Percentiles rank a stretch among this genome's conserved stretches.
Conservation (phyloP, 2,329 filamentous ascomycete species). For the Samsoniella hepiali region DNA sequence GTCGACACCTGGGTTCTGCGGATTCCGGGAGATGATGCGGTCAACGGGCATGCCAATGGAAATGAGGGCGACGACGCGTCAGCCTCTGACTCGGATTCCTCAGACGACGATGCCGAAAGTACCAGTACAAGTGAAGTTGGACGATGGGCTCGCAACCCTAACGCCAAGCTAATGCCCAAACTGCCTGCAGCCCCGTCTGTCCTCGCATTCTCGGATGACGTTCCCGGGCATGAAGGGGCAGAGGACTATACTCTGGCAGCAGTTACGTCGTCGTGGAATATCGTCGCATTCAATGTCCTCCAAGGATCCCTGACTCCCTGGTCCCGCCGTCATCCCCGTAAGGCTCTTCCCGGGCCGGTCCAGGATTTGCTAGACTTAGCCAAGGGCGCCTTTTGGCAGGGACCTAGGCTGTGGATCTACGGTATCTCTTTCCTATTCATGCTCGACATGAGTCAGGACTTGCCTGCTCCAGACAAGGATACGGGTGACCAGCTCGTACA, state of each 20-base stretch:
- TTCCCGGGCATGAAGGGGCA: slow-evolving; percentile 32
- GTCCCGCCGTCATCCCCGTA: slow-evolving; percentile 79
- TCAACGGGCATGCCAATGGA: slow-evolving; percentile 32
- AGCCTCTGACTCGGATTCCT: slow-evolving; percentile 39
- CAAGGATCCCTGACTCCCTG: slow-evolving; percentile 76
- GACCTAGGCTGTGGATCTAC: slow-evolving; percentile 78
- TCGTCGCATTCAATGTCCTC: slow-evolving; percentile 78
- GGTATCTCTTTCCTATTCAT: slow-evolving; percentile 85
- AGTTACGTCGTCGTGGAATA: slow-evolving; percentile 55
- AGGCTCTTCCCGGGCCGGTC: slow-evolving; percentile 70
- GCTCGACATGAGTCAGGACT: slow-evolving; percentile 77
- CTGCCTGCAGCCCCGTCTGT: slow-evolving; percentile 62
- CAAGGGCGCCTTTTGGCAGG: slow-evolving; percentile 83
- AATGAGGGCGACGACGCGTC: slow-evolving; percentile 34
- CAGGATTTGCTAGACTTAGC: slow-evolving; percentile 71
- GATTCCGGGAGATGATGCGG: slow-evolving; percentile 31
- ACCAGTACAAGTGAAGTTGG: slow-evolving; percentile 45
- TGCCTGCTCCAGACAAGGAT: slow-evolving; percentile 38
- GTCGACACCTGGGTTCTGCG: slow-evolving; percentile 82
- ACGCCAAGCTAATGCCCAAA: slow-evolving; percentile 65
- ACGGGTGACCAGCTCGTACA: slow-evolving; percentile 30
- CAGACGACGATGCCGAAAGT: slow-evolving; percentile 44
- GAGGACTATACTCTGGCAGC: slow-evolving; percentile 50
- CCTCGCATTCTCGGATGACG: slow-evolving; percentile 62
- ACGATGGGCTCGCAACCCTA: slow-evolving; percentile 73